A percentile compares a stretch with the other conserved stretches of the same genome.
Evolutionary conservation across 768 basidiomycete species (phyloP).

Genomic region (Coprinopsis strossmayeri): DNA sequence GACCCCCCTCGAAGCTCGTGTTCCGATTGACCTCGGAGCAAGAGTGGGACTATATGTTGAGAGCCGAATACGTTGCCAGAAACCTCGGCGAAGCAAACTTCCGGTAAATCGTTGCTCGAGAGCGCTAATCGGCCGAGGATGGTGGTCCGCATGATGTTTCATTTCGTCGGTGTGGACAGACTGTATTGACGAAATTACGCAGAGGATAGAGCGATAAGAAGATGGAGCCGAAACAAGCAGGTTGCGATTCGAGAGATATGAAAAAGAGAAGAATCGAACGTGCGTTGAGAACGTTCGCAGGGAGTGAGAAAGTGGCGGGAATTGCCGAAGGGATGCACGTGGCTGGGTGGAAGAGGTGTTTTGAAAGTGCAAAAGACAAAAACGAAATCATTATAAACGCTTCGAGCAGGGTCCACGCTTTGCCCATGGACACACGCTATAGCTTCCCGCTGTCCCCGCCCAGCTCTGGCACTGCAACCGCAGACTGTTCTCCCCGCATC

Average conservation of each 20-base stretch:
- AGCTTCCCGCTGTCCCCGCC: constrained; percentile 43
- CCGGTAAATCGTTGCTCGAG: too few relatives aligned
- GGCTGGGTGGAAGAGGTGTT: constrained; percentile 2
- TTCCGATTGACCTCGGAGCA: too few relatives aligned
- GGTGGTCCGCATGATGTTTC: too few relatives aligned
- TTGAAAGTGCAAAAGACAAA: not conserved
- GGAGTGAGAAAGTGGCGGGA: constrained; percentile 4
- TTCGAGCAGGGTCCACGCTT: not conserved
- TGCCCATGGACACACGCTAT: constrained; percentile 12
- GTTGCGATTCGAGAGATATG: not conserved
- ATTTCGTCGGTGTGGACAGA: too few relatives aligned
- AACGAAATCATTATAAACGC: not conserved
- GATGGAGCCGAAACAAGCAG: too few relatives aligned
- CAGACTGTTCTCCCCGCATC: constrained; percentile 31
- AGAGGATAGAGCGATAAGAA: too few relatives aligned
- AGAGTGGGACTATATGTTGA: too few relatives aligned
- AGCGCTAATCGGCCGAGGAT: too few relatives aligned
- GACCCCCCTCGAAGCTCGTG: too few relatives aligned
- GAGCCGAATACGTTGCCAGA: too few relatives aligned
- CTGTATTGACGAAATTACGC: too few relatives aligned
- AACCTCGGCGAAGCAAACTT: too few relatives aligned
- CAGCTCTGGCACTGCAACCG: constrained; percentile 34
- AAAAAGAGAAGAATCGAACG: constrained; percentile 3
- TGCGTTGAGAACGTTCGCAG: constrained; percentile 6
- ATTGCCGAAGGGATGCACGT: constrained; percentile 10